A percentile compares a stretch with the other conserved stretches of the same genome.
phyloP scores from a whole-genome alignment of 495 filamentous ascomycete species.

The Cairneyella variabilis region DNA sequence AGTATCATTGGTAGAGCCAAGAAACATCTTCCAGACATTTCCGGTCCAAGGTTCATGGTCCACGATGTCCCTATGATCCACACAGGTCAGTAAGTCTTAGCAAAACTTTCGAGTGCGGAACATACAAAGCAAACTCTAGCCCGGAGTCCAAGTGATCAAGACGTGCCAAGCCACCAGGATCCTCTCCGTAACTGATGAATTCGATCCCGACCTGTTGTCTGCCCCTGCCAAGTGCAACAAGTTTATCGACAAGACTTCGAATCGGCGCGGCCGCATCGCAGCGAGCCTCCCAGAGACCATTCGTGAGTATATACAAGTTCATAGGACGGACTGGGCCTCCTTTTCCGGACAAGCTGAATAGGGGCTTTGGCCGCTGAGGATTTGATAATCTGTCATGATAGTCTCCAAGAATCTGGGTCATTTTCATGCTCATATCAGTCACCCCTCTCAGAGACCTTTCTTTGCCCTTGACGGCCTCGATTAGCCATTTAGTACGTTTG shows the following conservation, averaged over 20 bases:
- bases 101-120: not conserved
- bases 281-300: slow-evolving; percentile 33
- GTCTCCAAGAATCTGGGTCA: not conserved
- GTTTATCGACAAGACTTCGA: slow-evolving; percentile 22
- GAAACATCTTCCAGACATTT: slow-evolving; percentile 34
- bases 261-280: slow-evolving; percentile 24
- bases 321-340: slow-evolving; percentile 11
- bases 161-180: slow-evolving; percentile 23
- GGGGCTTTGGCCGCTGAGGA: not conserved
- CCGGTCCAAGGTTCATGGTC: slow-evolving; percentile 29
- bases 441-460: not conserved
- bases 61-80: slow-evolving; percentile 30
- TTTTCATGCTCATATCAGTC: slow-evolving; percentile 1
- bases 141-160: slow-evolving; percentile 31
- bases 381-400: not conserved
- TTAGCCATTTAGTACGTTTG: not conserved
- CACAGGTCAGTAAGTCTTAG: not conserved
- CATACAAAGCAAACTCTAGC: slow-evolving; percentile 4
- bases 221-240: slow-evolving; percentile 17
- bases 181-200: slow-evolving; percentile 39
- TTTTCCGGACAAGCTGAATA: no score
- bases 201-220: slow-evolving; percentile 32
- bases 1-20: slow-evolving; percentile 25
- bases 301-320: slow-evolving; percentile 38
- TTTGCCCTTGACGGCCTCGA: not conserved